Conservation (phyloP, 139 green algal genomes). For the Coelastrella sp. region DNA sequence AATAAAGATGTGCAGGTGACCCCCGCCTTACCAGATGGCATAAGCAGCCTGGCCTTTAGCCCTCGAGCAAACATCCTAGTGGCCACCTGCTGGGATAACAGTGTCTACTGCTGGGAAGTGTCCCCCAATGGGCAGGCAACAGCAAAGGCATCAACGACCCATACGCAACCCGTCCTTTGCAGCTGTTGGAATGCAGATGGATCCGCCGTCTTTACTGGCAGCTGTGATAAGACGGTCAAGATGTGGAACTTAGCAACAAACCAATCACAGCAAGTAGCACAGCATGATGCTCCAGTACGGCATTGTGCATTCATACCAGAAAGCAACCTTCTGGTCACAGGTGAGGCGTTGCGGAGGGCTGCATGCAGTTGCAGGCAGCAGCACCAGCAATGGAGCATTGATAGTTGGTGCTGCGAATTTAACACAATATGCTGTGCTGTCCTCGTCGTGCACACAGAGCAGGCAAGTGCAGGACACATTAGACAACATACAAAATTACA, state of each 20-base stretch:
- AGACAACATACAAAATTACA: no score
- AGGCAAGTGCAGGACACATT: no score
- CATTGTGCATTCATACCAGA: slow-evolving; percentile 78
- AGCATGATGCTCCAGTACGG: slow-evolving; percentile 89
- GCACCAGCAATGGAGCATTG: no score
- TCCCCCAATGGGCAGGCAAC: slow-evolving; percentile 70
- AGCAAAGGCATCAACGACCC: slow-evolving; percentile 85
- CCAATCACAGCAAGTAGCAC: slow-evolving; percentile 82
- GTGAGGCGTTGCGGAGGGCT: background rate
- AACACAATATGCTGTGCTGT: no score
- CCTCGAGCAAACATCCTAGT: slow-evolving; percentile 86
- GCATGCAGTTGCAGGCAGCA: background rate
- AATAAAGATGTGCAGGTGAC: slow-evolving; percentile 87
- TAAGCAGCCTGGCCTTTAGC: slow-evolving; percentile 90
- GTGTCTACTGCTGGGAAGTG: slow-evolving; percentile 73
- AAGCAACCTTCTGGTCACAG: slow-evolving; percentile 85
- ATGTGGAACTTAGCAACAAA: slow-evolving; percentile 95
- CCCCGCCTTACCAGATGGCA: slow-evolving; percentile 77
- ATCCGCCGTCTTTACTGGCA: slow-evolving; percentile 68
- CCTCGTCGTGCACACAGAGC: no score
- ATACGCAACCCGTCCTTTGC: slow-evolving; percentile 86
- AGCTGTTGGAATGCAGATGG: slow-evolving; percentile 91
- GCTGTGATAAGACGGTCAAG: slow-evolving; percentile 94
- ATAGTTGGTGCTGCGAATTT: no score
- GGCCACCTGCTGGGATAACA: slow-evolving; percentile 92